phyloP scores from a whole-genome alignment of 148 eudicot species.

The Polygonum maritimum region DNA sequence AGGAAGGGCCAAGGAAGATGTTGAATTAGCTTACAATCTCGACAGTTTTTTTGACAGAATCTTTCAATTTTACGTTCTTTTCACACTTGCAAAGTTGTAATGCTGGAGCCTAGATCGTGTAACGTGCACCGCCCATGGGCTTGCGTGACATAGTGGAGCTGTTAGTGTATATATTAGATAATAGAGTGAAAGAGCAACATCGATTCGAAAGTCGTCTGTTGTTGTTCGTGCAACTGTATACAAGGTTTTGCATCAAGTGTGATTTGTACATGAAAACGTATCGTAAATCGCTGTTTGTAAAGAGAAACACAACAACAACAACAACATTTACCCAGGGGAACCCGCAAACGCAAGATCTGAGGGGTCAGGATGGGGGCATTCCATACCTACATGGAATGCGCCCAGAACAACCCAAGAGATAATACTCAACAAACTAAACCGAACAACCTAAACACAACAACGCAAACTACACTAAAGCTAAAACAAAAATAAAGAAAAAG shows the following conservation, averaged over 20 bases:
- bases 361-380: no score
- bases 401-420: no score
- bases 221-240: not conserved
- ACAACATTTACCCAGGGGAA: no score
- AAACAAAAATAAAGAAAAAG: no score
- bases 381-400: no score
- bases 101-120: not conserved
- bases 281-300: no score
- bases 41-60: not conserved
- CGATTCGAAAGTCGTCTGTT: not conserved
- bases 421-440: no score
- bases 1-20: not conserved
- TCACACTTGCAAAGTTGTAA: slow-evolving; percentile 1
- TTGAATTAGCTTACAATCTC: not conserved
- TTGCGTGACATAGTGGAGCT: not conserved
- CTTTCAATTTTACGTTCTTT: not conserved
- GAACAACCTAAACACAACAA: no score
- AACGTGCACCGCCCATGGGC: not conserved
- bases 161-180: not conserved
- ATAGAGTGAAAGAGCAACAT: not conserved
- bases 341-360: no score
- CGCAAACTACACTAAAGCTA: no score
- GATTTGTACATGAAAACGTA: not conserved
- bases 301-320: no score
- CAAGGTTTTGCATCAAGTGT: not conserved